These are phyloP conservation scores for Vaccinium macrocarpon DNA, from an alignment of 148 eudicot species.

Conservation along the genomic window DNA sequence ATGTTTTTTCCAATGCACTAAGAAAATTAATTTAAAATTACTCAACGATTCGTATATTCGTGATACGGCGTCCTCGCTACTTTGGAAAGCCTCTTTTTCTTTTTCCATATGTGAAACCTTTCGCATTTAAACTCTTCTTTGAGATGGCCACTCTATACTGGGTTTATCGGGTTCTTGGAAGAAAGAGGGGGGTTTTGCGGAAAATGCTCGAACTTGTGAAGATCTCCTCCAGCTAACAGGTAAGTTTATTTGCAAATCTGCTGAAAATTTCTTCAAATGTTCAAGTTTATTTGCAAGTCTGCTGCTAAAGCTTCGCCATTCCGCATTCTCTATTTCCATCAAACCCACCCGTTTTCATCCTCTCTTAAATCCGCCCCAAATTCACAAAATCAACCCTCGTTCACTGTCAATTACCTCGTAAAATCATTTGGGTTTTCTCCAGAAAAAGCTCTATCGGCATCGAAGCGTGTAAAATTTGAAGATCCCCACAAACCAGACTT, in stretches of 20 bases:
- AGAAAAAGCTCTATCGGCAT: not conserved
- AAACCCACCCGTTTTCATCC: not conserved
- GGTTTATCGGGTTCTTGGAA: not conserved
- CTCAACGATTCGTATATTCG: too few species aligned
- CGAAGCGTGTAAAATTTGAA: not conserved
- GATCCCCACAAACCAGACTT: not conserved
- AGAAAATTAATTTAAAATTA: too few species aligned
- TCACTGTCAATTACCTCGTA: too few species aligned
- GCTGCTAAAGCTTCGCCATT: not conserved
- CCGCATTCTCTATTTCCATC: not conserved
- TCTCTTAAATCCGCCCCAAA: too few species aligned
- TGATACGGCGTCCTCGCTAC: too few species aligned
- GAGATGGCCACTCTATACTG: too few species aligned
- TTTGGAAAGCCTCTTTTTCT: too few species aligned
- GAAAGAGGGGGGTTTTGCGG: not conserved
- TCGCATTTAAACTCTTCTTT: too few species aligned
- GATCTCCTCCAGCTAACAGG: not conserved
- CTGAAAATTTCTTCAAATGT: not conserved
- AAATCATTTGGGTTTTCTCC: too few species aligned
- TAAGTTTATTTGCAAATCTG: not conserved
- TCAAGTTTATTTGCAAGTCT: not conserved
- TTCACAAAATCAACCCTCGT: too few species aligned
- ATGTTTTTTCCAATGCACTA: too few species aligned
- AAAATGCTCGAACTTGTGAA: not conserved
- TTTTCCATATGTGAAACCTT: too few species aligned